Evolutionary conservation across 2,329 filamentous ascomycete genomes (phyloP), one percentile per base, ranked within the genome.

Genomic region (Colletotrichum noveboracense): DNA sequence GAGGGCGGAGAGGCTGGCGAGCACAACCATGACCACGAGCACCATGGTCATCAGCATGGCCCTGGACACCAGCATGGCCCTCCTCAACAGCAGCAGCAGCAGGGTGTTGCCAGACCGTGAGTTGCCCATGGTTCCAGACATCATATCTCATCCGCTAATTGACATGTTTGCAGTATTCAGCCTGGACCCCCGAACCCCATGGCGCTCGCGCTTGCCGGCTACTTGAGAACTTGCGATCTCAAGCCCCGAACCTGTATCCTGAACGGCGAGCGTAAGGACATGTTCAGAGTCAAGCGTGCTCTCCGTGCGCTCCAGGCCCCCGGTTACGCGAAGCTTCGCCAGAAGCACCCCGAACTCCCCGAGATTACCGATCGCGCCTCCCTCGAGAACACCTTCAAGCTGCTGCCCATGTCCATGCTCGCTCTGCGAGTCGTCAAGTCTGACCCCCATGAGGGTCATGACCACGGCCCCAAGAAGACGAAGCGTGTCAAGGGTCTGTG

Each of bases 231-330:
- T 74, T 96, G 98, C 86, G 92, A 97, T 75, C 87, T 99, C 78
- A 99, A 99, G 90, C 90, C 91, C 21, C 91, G 97, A 78, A 98
- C 96, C 21, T 96, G 95, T 84, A 97, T 99, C 78, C 91, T 98
- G 78, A 96, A 98, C 79, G 97, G 97, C 81, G 96, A 98, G 89
- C 92, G 97, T 81, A 98, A 98, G 87, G 96, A 99, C 79, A 97
- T 99, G 95, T 98, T 99, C 86, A 94, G 94, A 90, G 97, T 99
- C 84, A 98, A 98, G 90, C 95, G 97, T 83, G 97, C 97, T 55
- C 93, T 99, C 77, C 94, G 97, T 80, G 96, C 95, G 32, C 90
- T 99, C 70, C 89, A 98, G 85, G 97, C 96, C 26, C 94, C 95
- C 66, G 96, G 94, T 55, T 99, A 99, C 87, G 91, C 93, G 80